phyloP scores from a whole-genome alignment of 2,329 filamentous ascomycete genomes.

The Rutstroemia sp. region DNA sequence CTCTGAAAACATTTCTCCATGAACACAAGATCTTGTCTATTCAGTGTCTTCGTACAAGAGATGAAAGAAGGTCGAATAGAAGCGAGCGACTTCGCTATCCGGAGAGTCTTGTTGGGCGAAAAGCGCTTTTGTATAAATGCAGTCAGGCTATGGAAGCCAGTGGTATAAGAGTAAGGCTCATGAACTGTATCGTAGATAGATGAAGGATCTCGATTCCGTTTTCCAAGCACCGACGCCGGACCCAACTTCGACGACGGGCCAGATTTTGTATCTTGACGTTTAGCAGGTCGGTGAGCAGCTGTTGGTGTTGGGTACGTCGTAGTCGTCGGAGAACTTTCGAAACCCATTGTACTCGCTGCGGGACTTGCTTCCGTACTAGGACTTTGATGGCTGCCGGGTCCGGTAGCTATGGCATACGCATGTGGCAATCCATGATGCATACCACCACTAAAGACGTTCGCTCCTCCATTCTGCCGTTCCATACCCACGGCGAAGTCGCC shows the following conservation, averaged over 20 bases:
- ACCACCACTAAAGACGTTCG: slow-evolving; percentile 37
- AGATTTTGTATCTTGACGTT: slow-evolving; percentile 23
- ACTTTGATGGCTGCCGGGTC: slow-evolving; percentile 54
- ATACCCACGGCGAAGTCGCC: slow-evolving; percentile 44
- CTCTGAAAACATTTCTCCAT: slow-evolving; percentile 98
- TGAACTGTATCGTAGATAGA: slow-evolving; percentile 84
- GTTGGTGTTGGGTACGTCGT: slow-evolving; percentile 18
- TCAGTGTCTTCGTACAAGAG: slow-evolving; percentile 81
- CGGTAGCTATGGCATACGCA: slow-evolving; percentile 57
- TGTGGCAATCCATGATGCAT: slow-evolving; percentile 54
- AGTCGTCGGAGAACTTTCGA: slow-evolving; percentile 48
- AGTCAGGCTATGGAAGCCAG: slow-evolving; percentile 83
- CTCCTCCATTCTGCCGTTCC: slow-evolving; percentile 36
- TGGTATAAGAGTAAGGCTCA: slow-evolving; percentile 85
- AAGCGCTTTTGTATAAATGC: slow-evolving; percentile 74
- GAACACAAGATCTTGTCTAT: slow-evolving; percentile 83
- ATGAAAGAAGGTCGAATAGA: slow-evolving; percentile 92
- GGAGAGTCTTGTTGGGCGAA: slow-evolving; percentile 65
- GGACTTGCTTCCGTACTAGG: slow-evolving; percentile 59
- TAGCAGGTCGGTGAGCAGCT: slow-evolving; percentile 20
- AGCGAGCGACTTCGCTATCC: slow-evolving; percentile 80
- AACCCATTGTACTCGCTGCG: slow-evolving; percentile 43
- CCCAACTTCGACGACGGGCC: slow-evolving; percentile 22
- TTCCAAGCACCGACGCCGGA: slow-evolving; percentile 31
- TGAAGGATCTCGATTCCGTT: slow-evolving; percentile 65